A percentile compares a stretch with the other conserved stretches of the same genome.
phyloP scores from a whole-genome alignment of 192 early-diverging fungal genomes.

The Coemansia sp. region DNA sequence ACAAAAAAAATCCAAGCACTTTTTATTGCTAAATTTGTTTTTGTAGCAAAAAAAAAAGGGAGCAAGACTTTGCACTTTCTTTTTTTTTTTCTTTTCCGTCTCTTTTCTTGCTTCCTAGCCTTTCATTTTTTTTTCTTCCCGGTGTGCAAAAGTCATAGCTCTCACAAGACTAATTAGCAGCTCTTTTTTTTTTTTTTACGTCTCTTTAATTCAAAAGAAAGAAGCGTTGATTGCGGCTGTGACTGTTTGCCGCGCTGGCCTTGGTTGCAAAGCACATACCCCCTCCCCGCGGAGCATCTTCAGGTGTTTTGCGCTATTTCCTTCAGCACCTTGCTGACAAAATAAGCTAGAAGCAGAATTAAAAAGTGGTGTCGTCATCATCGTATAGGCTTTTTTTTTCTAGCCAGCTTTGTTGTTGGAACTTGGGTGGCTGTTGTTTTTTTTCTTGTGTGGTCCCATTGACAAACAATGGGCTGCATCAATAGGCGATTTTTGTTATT shows the following conservation, averaged over 20 bases:
- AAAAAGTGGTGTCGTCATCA: no score
- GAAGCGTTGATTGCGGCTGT: background rate
- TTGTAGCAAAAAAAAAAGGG: background rate
- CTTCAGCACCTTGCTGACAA: no score
- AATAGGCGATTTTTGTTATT: background rate
- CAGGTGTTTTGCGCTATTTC: no score
- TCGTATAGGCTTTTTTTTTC: no score
- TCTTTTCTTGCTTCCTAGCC: background rate
- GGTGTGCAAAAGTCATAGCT: background rate
- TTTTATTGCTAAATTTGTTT: constrained; percentile 1
- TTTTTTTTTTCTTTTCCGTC: background rate
- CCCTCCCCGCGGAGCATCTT: no score
- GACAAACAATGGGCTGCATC: background rate
- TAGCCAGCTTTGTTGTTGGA: no score
- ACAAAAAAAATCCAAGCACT: background rate
- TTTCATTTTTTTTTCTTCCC: background rate
- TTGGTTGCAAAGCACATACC: background rate
- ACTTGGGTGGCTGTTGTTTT: no score
- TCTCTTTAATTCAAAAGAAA: background rate
- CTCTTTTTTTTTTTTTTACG: background rate
- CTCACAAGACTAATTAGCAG: background rate
- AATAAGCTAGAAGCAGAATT: no score
- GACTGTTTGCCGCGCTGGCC: background rate
- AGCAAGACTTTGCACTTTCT: background rate
- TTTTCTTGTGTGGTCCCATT: no score